Base-by-base conservation (phyloP, 306 rosid species). In the Cicer chorassanicum region DNA sequence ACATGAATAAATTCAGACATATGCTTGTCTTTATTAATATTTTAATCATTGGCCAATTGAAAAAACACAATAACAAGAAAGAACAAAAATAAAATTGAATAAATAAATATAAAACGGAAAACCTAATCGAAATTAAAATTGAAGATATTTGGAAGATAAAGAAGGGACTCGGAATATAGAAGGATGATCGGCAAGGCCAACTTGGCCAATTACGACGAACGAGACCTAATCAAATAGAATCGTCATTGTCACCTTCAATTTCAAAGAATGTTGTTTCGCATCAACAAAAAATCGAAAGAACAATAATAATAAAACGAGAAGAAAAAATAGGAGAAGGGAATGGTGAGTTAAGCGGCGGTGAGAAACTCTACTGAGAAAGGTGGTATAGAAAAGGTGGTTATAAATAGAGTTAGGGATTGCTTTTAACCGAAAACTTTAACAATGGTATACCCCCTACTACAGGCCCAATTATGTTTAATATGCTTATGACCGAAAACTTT, bases 101-200 rank as follows among this genome's bases (percentile, higher is more conserved):
- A 29, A 56, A 29, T 29, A 29, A 11, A 0, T 5, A 57, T 14
- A 5, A 7, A 0, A 21, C 7, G 2, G 29, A 11, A 1, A 0
- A 0, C 4, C 4, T 40, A 2, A 1, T 2, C 1, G 10, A n/a
- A 21, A 14, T 6, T 6, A 11, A 12, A 8, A 2, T 0, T 6
- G 6, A 16, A 0, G 39, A 2, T 1, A 34, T 1, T 1, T 2
- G 9, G 14, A 3, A 29, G 36, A 29, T 29, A 2, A 13, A 2
- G 7, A 8, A 64, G 81, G 87, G 91, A 84, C 96, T 89, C 94
- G 7, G 96, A 83, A 82, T 88, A 91, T 93, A 88, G 16, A 91
- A 89, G 94, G 40, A 83, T 91, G 91, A 96, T 91, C 94, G 96
- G 95, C 96, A 93, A 87, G 93, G 96, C 89, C 90, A 0, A 19